A percentile compares a stretch with the other conserved stretches of the same genome.
These are phyloP conservation scores for cucumber (Cucumis sativus) DNA, from an alignment of 306 rosid species.

Conservation along the genomic window Cucumber_9930_V3 NC_026657.2:816501-817000, in stretches of 20 bases:
- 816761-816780: not conserved
- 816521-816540: not conserved
- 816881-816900: not conserved
- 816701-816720: not conserved
- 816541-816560: not conserved
- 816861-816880: not conserved
- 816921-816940: not conserved
- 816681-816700: not conserved
- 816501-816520: not conserved
- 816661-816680: not conserved
- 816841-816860: not conserved
- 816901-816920: not conserved
- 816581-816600: not conserved
- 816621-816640: not conserved
- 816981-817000: not conserved
- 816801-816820: not conserved
- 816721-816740: not conserved
- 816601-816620: not conserved
- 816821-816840: not conserved
- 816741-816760: not conserved
- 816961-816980: not conserved
- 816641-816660: not conserved
- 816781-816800: not conserved
- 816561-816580: not conserved
- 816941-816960: not conserved